Conservation (phyloP, 108 stramenopile species). For the Parietichytrium sp. region DNA sequence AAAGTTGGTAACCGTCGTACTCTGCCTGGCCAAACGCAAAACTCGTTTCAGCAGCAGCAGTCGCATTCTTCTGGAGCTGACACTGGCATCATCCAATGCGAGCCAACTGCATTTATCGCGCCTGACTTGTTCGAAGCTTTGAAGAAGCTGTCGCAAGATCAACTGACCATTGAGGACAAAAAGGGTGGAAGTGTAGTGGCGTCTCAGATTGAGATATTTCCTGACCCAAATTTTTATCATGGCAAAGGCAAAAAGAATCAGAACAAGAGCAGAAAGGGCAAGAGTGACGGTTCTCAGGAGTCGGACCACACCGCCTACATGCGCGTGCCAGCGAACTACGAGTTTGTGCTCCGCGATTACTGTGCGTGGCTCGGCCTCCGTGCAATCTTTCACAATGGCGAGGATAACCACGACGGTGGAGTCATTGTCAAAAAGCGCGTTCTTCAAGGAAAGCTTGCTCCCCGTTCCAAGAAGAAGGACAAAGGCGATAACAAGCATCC, state of each 20-base stretch:
- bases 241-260: background rate
- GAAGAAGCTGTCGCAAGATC: background rate
- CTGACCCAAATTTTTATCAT: background rate
- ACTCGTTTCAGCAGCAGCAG: too few relatives aligned
- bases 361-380: conserved; percentile 4
- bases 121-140: background rate
- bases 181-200: too few relatives aligned
- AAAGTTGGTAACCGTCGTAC: too few relatives aligned
- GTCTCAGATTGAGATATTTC: background rate
- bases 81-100: conserved; percentile 3
- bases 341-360: conserved; percentile 27
- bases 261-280: background rate
- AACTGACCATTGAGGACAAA: background rate
- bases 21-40: too few relatives aligned
- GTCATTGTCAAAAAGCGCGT: too few relatives aligned
- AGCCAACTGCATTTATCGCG: background rate
- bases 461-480: background rate
- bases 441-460: too few relatives aligned
- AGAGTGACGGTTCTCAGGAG: background rate
- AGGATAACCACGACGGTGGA: too few relatives aligned
- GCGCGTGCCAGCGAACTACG: background rate
- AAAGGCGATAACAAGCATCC: background rate
- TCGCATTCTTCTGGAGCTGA: too few relatives aligned
- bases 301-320: background rate
- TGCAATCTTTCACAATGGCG: too few relatives aligned